These are phyloP conservation scores for Fusarium decemcellulare DNA, from an alignment of 2,329 filamentous ascomycete species.

Conservation along the genomic window DNA sequence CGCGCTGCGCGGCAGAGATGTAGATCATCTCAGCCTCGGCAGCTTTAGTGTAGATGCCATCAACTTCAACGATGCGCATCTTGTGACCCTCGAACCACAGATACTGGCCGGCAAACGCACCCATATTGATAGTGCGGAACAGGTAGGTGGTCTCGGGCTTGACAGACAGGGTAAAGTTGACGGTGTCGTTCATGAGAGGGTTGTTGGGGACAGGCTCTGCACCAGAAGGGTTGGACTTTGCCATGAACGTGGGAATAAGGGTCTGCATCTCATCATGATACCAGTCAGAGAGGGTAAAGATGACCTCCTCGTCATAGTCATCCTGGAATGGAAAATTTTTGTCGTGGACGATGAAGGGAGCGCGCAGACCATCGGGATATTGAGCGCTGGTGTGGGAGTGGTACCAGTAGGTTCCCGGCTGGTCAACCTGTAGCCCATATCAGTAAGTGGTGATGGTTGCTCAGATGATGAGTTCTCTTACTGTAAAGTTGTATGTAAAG, in stretches of 20 bases:
- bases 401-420: conserved; percentile 86
- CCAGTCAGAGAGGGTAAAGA: conserved; percentile 78
- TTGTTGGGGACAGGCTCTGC: conserved; percentile 78
- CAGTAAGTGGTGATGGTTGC: background rate
- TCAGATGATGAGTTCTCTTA: conserved; percentile 49
- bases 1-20: conserved; percentile 77
- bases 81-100: conserved; percentile 77
- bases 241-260: conserved; percentile 64
- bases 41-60: conserved; percentile 77
- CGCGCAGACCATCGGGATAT: conserved; percentile 79
- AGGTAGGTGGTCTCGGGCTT: conserved; percentile 80
- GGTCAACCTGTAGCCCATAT: conserved; percentile 62
- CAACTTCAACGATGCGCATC: conserved; percentile 80
- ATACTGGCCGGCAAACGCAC: conserved; percentile 78
- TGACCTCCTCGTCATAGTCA: conserved; percentile 73
- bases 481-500: conserved; percentile 80
- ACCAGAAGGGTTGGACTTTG: conserved; percentile 68
- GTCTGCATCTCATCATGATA: conserved; percentile 73
- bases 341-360: conserved; percentile 76
- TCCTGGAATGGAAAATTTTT: conserved; percentile 69
- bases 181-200: conserved; percentile 80
- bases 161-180: conserved; percentile 71
- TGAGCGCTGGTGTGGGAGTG: conserved; percentile 78
- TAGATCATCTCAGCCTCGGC: conserved; percentile 75
- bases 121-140: conserved; percentile 80